A percentile compares a stretch with the other conserved stretches of the same genome.
phyloP scores from a whole-genome alignment of 2,329 filamentous ascomycete genomes.

The Hymenoscyphus occultus region DNA sequence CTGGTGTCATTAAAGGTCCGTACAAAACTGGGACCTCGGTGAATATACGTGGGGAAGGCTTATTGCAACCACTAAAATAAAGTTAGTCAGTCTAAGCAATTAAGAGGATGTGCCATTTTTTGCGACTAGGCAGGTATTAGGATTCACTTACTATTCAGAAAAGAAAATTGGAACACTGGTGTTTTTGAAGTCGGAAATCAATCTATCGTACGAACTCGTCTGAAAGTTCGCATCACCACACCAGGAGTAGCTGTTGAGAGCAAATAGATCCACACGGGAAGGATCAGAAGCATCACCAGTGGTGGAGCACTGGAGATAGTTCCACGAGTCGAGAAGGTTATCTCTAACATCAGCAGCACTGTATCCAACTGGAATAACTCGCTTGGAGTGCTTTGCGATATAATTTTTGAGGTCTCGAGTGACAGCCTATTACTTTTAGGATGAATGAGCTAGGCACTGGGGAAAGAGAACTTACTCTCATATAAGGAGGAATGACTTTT shows the following conservation, averaged over 20 bases:
- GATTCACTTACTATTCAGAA: slow-evolving; percentile 56
- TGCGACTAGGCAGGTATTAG: background rate
- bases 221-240: slow-evolving; percentile 63
- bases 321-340: slow-evolving; percentile 70
- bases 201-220: slow-evolving; percentile 58
- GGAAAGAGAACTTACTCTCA: slow-evolving; percentile 42
- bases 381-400: slow-evolving; percentile 66
- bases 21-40: slow-evolving; percentile 74
- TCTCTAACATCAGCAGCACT: slow-evolving; percentile 75
- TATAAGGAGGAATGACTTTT: slow-evolving; percentile 62
- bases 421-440: slow-evolving; percentile 54
- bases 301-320: slow-evolving; percentile 67
- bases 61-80: slow-evolving; percentile 62
- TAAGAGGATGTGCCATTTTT: background rate
- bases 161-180: slow-evolving; percentile 75
- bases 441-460: background rate
- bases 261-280: slow-evolving; percentile 71
- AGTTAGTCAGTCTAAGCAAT: background rate
- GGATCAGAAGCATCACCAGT: slow-evolving; percentile 53
- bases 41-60: slow-evolving; percentile 66
- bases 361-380: slow-evolving; percentile 73
- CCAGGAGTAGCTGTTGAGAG: slow-evolving; percentile 76
- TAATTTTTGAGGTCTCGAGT: slow-evolving; percentile 80
- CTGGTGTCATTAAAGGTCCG: slow-evolving; percentile 62
- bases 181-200: slow-evolving; percentile 63